These are phyloP conservation scores for Schizophyllum commune DNA, from an alignment of 1,284 basidiomycete genomes.

Conservation along the genomic window DNA sequence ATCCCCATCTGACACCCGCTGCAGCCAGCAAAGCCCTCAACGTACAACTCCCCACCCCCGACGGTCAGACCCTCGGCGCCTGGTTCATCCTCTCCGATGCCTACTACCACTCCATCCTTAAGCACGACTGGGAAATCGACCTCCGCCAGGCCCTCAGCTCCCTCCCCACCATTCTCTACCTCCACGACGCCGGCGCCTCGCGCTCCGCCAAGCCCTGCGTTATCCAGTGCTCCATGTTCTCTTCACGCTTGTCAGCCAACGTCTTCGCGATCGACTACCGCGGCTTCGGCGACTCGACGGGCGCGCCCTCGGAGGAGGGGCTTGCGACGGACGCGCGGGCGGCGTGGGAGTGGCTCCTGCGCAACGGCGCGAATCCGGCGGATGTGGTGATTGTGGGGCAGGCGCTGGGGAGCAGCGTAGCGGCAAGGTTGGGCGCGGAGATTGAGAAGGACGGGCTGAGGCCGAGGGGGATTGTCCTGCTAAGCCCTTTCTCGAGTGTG, in stretches of 20 bases:
- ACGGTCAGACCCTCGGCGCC: constrained; percentile 75
- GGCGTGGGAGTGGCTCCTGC: constrained; percentile 72
- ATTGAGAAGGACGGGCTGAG: constrained; percentile 47
- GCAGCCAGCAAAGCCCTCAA: constrained; percentile 77
- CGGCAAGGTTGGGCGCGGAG: constrained; percentile 51
- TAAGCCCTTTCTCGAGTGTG: constrained; percentile 75
- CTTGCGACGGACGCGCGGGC: constrained; percentile 69
- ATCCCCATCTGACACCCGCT: background rate
- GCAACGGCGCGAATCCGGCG: constrained; percentile 45
- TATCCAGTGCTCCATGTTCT: constrained; percentile 50
- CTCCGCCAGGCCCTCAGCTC: constrained; percentile 40
- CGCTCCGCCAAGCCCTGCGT: constrained; percentile 61
- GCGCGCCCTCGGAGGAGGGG: constrained; percentile 69
- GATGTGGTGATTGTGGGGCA: constrained; percentile 73
- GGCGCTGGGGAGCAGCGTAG: constrained; percentile 76
- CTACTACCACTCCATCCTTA: constrained; percentile 43
- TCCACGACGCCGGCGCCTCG: constrained; percentile 85
- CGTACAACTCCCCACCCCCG: constrained; percentile 61
- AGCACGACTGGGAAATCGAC: constrained; percentile 11
- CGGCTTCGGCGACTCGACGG: constrained; percentile 84
- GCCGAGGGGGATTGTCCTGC: constrained; percentile 59
- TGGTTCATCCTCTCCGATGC: constrained; percentile 84
- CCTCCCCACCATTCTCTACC: constrained; percentile 72
- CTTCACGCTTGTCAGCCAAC: constrained; percentile 61
- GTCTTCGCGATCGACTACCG: constrained; percentile 82